These are phyloP conservation scores for Verbena officinalis DNA, from an alignment of 257 asterid species.

Conservation along the genomic window DNA sequence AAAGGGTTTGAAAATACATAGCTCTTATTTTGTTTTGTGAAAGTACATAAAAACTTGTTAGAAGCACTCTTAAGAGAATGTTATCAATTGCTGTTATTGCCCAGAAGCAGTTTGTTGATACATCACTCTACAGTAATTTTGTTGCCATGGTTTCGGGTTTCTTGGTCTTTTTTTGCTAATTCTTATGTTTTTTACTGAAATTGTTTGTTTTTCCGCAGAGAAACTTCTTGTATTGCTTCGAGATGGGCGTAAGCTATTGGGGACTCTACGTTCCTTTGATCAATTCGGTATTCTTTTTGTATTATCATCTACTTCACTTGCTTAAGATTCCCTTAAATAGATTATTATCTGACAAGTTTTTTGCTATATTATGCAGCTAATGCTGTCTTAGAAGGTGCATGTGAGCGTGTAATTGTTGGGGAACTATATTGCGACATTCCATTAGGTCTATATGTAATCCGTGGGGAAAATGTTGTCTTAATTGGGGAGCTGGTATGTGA, in stretches of 20 bases:
- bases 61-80: background rate
- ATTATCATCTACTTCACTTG: slow-evolving; percentile 8
- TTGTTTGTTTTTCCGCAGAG: slow-evolving; percentile 43
- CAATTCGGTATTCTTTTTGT: slow-evolving; percentile 63
- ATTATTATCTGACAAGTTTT: slow-evolving; percentile 26
- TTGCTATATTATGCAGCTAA: slow-evolving; percentile 56
- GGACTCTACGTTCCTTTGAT: slow-evolving; percentile 80
- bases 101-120: background rate
- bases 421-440: slow-evolving; percentile 89
- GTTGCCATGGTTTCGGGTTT: background rate
- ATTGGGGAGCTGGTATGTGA: slow-evolving; percentile 92
- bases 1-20: background rate
- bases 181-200: slow-evolving; percentile 7
- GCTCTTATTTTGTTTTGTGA: background rate
- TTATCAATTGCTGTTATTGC: slow-evolving; percentile 8
- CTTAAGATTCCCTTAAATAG: background rate
- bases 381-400: slow-evolving; percentile 97
- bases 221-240: slow-evolving; percentile 76
- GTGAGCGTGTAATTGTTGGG: slow-evolving; percentile 93
- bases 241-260: slow-evolving; percentile 76
- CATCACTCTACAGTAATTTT: background rate
- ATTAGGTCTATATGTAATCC: slow-evolving; percentile 86
- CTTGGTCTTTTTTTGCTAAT: background rate
- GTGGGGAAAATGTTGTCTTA: slow-evolving; percentile 97
- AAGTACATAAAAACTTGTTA: background rate